These are phyloP conservation scores for Mitosporidium daphniae DNA, from an alignment of 371 early-diverging fungal species.

Conservation along the genomic window DNA sequence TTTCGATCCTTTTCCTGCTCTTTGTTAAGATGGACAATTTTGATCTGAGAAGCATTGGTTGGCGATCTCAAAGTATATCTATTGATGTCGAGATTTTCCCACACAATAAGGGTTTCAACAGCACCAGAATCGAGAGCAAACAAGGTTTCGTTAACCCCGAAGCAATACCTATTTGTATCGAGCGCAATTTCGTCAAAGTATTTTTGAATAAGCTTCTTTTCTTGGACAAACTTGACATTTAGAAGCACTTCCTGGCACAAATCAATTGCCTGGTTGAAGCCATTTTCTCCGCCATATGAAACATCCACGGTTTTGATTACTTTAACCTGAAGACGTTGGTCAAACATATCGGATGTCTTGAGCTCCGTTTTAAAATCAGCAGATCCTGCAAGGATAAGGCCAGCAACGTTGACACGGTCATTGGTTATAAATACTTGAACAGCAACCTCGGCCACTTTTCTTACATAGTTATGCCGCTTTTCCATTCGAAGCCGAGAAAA, in stretches of 20 bases:
- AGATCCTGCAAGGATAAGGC: slow-evolving; percentile 76
- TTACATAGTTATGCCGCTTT: slow-evolving; percentile 90
- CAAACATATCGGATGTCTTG: slow-evolving; percentile 62
- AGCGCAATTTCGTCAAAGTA: slow-evolving; percentile 88
- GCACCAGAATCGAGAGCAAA: slow-evolving; percentile 78
- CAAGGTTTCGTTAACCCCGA: slow-evolving; percentile 82
- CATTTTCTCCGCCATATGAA: slow-evolving; percentile 95
- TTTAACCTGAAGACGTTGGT: slow-evolving; percentile 47
- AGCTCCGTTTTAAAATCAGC: slow-evolving; percentile 96
- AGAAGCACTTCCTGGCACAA: slow-evolving; percentile 56
- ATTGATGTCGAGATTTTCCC: slow-evolving; percentile 47
- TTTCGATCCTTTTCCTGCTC: slow-evolving; percentile 36
- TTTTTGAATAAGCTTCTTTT: slow-evolving; percentile 71
- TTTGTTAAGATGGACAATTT: slow-evolving; percentile 27
- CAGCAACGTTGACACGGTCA: slow-evolving; percentile 63
- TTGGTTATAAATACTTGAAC: slow-evolving; percentile 59
- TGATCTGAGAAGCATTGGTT: slow-evolving; percentile 15
- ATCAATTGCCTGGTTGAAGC: slow-evolving; percentile 95
- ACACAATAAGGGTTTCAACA: slow-evolving; percentile 83
- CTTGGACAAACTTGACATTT: slow-evolving; percentile 90
- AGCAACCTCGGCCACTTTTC: slow-evolving; percentile 85
- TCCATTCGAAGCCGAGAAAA: slow-evolving; percentile 95
- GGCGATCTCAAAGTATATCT: slow-evolving; percentile 30
- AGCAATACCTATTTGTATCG: slow-evolving; percentile 85
- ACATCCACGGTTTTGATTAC: slow-evolving; percentile 75